Base-by-base conservation (phyloP, 345 rosid genomes). In the Conringia planisiliqua region DNA sequence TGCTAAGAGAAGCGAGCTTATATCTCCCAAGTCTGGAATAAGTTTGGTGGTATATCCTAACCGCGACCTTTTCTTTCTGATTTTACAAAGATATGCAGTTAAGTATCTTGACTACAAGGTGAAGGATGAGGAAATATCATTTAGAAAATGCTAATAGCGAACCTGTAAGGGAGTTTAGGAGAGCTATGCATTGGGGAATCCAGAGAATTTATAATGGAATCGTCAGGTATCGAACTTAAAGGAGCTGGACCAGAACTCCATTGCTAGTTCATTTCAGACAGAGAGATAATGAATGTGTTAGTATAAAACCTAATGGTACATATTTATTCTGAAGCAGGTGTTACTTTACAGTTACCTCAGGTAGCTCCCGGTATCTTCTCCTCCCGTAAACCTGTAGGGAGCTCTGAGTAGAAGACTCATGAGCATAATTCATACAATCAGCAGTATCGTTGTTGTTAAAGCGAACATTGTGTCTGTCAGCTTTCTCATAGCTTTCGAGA, bases 151-250 rank as follows among this genome's bases (percentile, higher is more conserved):
- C 52, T 13, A 39, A 30, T 47, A 48, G 7, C 6, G 10, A 58
- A 82, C 86, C 82, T 78, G 80, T 38, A 68, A 33, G 78, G 72
- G 36, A 52, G 70, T 62, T 82, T 76, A 72, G 78, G 67, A 72
- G 73, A 75, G 56, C 40, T 44, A 13, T 17, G 62, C 38, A 27
- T 44, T 46, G 75, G 62, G 55, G 78, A 74, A 72, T 29, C 60
- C 42, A 36, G 62, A 70, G 67, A 9, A 29, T 52, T 55, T 16
- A n/a, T 40, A 48, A 36, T 60, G 69, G 63, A 48, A 79, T 54
- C 43, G 11, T 33, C 60, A 70, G 59, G 52, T n/a, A 30, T 43
- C 22, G 24, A 63, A 55, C 35, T 20, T n/a, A 32, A 60, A 10
- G 32, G 67, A 59, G 44, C 44, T 58, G 52, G 60, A 67, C 27